These are phyloP conservation scores for Vigna hirtella DNA, from an alignment of 306 rosid species.

Conservation along the genomic window DNA sequence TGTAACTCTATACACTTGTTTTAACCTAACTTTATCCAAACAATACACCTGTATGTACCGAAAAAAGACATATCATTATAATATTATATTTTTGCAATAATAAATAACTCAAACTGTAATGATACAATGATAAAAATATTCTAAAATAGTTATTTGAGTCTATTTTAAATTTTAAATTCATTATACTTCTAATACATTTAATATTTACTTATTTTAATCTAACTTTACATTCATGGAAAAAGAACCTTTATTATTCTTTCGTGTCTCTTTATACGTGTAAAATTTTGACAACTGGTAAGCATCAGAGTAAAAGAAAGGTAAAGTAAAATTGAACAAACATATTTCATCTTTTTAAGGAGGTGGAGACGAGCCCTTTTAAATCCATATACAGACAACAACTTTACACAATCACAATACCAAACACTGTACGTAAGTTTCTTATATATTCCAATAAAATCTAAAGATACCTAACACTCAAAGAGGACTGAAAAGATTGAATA, in stretches of 20 bases:
- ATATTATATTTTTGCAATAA: neutral
- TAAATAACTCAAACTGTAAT: neutral
- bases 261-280: neutral
- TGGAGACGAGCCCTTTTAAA: neutral
- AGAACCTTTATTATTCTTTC: neutral
- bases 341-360: slow-evolving; percentile 4
- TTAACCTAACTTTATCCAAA: neutral
- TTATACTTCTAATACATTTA: neutral
- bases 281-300: neutral
- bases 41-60: neutral
- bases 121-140: too few species aligned
- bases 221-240: neutral
- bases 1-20: neutral
- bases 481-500: neutral
- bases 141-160: neutral
- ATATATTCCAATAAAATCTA: neutral
- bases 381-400: slow-evolving; percentile 4
- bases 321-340: neutral
- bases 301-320: neutral
- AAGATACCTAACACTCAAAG: neutral
- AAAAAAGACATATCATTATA: neutral
- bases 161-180: neutral
- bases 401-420: neutral
- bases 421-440: neutral
- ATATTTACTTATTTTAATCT: neutral